Base-by-base conservation (phyloP, 2,329 filamentous ascomycete genomes). In the Elsinoe australis region DNA sequence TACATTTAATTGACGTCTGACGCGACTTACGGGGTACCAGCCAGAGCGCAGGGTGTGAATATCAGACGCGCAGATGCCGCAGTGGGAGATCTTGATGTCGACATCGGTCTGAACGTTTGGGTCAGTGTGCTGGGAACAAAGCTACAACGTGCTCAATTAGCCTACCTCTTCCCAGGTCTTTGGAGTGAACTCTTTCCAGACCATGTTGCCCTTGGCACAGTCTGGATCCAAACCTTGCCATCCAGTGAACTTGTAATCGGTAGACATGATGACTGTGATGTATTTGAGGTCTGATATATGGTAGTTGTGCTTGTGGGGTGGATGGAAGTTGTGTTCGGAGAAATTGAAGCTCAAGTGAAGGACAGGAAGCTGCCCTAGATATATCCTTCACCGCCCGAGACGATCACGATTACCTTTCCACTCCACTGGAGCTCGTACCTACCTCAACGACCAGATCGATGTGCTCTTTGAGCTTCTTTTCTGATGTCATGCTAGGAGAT, bases 191-290 rank as follows among this genome's bases (percentile, higher is more conserved):
- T 66, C 62, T 32, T 71, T 64, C 74, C 74, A 77, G 26, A 65
- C 67, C 68, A 78, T 73, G 47, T 75, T 75, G 50, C 76, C 76
- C 46, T 76, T 59, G 26, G 64, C 71, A 9, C 73, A 63, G 51
- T 64, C 62, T 24, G 67, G 56, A 61, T 73, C 71, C 28, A 72
- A 68, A 58, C 71, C 76, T 54, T 78, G 65, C 75, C 76, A 79
- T 57, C 76, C 76, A 59, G 75, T 67, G 58, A 79, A 79, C 49
- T 70, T 71, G 61, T 73, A 72, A 53, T 71, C 64, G 49, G 63
- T 58, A 49, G 51, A 49, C 55, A 56, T 56, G 8, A 15, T 55
- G 52, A 45, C 19, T 14, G 36, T 41, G 21, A 10, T 41, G 12
- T 22, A 22, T 41, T 9, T 4, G 10, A 3, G 32, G 3, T 2